Evolutionary conservation across 257 asterid genomes (phyloP), one percentile per base, ranked within the genome.

Genomic region (Anisodus acutangulus): DNA sequence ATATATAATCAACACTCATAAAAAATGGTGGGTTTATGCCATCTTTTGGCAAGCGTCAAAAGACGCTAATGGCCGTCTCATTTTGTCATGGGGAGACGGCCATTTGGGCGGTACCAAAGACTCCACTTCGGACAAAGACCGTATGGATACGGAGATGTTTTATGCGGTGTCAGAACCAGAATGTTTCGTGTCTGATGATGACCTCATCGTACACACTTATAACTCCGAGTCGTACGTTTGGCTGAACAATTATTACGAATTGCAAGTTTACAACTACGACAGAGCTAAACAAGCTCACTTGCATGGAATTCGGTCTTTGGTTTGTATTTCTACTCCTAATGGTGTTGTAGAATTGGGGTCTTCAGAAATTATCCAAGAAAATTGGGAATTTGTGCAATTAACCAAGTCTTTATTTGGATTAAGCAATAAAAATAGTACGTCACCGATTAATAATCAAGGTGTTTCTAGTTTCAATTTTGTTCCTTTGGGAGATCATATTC

Each of bases 321-420:
- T 86, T 43, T 88, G 85, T 82, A 17, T 89, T 12, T 70, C 92
- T 2, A 88, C 89, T 81, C 57, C 86, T 0, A 0, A 4, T 19
- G 93, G 92, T 39, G 88, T 88, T 11, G 47, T 89, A 7, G 92
- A 91, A 41, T 71, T 91, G 49, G 91, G 91, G 17, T 91, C 93
- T 57, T 68, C 83, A 1, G 84, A 81, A 6, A 10, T 84, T 54
- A 85, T 91, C 16, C 45, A 57, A 4, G 82, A 88, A n/a, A 83
- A 88, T 39, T 81, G 74, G 80, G 86, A 55, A 9, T 35, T 91
- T 2, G 62, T 88, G 17, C 89, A 85, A 39, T 59, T 84, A 3
- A 81, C 82, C 8, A 78, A 63, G 31, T 66, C 81, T 2, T 8
- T 79, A 6, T 67, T 84, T 39, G 82, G 22, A 26, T 45, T 58